Conservation (phyloP, 2,329 filamentous ascomycete genomes). For the Ophiostoma australiae region DNA sequence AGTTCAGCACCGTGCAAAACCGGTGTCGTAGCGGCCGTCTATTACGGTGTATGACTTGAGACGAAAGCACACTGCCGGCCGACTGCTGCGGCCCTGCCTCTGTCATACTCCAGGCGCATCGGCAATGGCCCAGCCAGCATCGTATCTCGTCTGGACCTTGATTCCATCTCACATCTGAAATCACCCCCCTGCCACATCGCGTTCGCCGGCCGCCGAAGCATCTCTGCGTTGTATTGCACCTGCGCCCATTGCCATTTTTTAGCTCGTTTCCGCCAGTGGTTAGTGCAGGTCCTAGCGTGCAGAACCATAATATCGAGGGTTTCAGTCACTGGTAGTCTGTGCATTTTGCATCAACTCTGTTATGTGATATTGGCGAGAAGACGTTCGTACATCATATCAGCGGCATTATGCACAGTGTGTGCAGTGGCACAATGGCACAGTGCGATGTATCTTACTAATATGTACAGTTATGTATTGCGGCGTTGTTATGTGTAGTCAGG, state of each 20-base stretch:
- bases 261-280: neutral
- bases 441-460: too few relatives aligned
- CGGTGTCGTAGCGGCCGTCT: too few relatives aligned
- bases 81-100: neutral
- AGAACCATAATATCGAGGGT: constrained; percentile 12
- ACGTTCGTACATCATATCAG: neutral
- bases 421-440: neutral
- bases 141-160: constrained; percentile 7
- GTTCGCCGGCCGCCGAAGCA: neutral
- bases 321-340: constrained; percentile 15
- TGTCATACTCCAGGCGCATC: neutral
- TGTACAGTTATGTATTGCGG: neutral
- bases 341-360: neutral
- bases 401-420: neutral
- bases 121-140: neutral
- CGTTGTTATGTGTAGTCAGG: neutral
- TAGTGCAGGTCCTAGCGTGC: constrained; percentile 15
- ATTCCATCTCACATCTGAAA: neutral
- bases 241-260: neutral
- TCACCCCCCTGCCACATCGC: constrained; percentile 4
- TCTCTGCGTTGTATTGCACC: neutral
- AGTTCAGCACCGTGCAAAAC: too few relatives aligned
- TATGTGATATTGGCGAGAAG: neutral
- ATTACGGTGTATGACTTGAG: too few relatives aligned
- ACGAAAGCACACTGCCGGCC: neutral